Conservation (phyloP, 306 rosid genomes). For the Dryas octopetala region DNA sequence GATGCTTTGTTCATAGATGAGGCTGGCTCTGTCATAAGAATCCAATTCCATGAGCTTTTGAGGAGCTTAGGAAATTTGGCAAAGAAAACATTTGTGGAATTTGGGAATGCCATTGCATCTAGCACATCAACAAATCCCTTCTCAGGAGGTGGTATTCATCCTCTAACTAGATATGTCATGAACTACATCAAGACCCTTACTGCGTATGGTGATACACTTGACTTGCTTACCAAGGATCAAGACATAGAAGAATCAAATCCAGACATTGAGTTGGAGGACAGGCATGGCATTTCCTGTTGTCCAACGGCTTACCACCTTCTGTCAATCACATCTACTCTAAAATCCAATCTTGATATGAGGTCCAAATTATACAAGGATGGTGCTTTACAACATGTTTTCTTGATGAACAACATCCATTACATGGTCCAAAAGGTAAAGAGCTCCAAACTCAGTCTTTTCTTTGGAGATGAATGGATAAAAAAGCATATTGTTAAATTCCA, state of each 20-base stretch:
- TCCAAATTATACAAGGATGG: constrained; percentile 52
- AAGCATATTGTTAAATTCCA: constrained; percentile 33
- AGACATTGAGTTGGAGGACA: neutral
- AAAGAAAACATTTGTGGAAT: constrained; percentile 44
- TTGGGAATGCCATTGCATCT: constrained; percentile 45
- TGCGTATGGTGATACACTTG: constrained; percentile 39
- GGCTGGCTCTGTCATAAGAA: constrained; percentile 35
- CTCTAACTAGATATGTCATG: constrained; percentile 62
- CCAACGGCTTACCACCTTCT: constrained; percentile 44
- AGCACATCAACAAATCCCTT: constrained; percentile 35
- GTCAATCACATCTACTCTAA: constrained; percentile 38
- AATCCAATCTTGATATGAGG: constrained; percentile 45
- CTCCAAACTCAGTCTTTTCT: constrained; percentile 35
- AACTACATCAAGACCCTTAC: constrained; percentile 46
- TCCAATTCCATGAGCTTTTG: constrained; percentile 46
- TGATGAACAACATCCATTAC: constrained; percentile 70
- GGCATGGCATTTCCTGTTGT: neutral
- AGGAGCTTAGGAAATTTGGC: constrained; percentile 34
- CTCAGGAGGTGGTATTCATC: constrained; percentile 61
- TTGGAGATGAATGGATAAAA: constrained; percentile 60
- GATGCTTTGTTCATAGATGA: constrained; percentile 50
- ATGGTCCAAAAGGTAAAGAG: constrained; percentile 54
- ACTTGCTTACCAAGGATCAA: constrained; percentile 41
- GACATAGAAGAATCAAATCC: constrained; percentile 10
- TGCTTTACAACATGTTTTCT: constrained; percentile 54